Evolutionary conservation across 176 grass and related monocot species (phyloP).

Genomic region (Echinochloa phyllopogon): DNA sequence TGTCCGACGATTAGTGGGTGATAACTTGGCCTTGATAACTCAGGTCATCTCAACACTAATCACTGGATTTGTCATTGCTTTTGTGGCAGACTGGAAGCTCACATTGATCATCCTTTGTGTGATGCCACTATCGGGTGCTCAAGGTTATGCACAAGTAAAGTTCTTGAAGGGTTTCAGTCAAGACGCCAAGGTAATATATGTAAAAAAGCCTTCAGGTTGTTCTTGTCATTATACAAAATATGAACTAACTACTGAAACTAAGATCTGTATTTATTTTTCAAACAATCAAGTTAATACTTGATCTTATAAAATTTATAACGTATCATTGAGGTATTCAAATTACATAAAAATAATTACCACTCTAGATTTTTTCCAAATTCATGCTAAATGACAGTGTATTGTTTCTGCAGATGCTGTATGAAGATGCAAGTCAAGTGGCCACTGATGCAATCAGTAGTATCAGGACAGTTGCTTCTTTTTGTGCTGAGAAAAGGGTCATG

Average conservation of each 20-base stretch:
- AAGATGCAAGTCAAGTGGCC: slow-evolving; percentile 88
- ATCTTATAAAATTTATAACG: slow-evolving; percentile 11
- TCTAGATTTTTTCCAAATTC: slow-evolving; percentile 20
- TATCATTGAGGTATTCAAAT: neutral
- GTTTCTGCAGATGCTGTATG: slow-evolving; percentile 63
- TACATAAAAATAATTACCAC: neutral
- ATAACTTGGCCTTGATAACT: slow-evolving; percentile 69
- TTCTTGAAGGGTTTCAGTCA: slow-evolving; percentile 85
- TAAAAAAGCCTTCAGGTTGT: neutral
- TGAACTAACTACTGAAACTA: slow-evolving; percentile 23
- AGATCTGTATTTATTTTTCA: neutral
- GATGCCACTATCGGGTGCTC: slow-evolving; percentile 75
- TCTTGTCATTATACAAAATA: slow-evolving; percentile 9
- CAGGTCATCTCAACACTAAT: slow-evolving; percentile 56
- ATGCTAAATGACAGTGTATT: slow-evolving; percentile 14
- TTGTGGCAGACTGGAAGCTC: slow-evolving; percentile 80
- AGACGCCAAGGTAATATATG: slow-evolving; percentile 76
- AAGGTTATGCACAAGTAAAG: slow-evolving; percentile 80
- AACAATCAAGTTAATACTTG: neutral
- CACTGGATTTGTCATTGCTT: slow-evolving; percentile 66
- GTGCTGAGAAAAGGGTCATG: slow-evolving; percentile 64
- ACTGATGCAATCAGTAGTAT: slow-evolving; percentile 79
- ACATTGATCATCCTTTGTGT: slow-evolving; percentile 61
- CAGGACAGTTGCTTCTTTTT: slow-evolving; percentile 82
- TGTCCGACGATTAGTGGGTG: slow-evolving; percentile 81